Percentiles rank a stretch among this genome's conserved stretches.
Evolutionary conservation across 139 green algal species (phyloP).

Genomic region (Nannochloris sp.): DNA sequence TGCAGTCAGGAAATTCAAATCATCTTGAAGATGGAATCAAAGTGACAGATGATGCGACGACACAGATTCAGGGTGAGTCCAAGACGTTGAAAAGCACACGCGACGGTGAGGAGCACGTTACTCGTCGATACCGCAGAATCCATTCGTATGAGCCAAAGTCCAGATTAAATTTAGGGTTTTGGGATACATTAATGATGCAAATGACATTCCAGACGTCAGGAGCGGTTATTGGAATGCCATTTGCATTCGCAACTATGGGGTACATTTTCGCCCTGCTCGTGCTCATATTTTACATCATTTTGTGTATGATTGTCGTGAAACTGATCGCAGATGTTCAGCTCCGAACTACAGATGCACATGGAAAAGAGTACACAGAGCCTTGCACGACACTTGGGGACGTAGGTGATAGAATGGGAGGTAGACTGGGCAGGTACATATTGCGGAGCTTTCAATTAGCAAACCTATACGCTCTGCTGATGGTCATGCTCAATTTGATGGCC

Average conservation of each 20-base stretch:
- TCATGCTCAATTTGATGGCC: background rate
- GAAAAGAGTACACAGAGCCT: background rate
- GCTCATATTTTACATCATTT: slow-evolving; percentile 1
- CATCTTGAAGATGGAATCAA: too few relatives aligned
- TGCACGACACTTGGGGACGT: background rate
- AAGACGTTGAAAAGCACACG: too few relatives aligned
- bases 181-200: background rate
- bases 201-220: slow-evolving; percentile 2
- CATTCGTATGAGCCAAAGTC: background rate
- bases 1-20: too few relatives aligned
- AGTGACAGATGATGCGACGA: too few relatives aligned
- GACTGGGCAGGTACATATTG: background rate
- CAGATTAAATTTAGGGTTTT: background rate
- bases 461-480: slow-evolving; percentile 1
- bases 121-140: background rate
- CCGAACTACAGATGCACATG: background rate
- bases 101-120: background rate
- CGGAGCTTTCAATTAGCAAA: background rate
- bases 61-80: too few relatives aligned
- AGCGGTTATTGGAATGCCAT: background rate
- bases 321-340: background rate
- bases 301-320: background rate
- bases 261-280: background rate
- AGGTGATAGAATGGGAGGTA: background rate
- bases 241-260: slow-evolving; percentile 3